These are phyloP conservation scores for Kalmanozyma brasiliensis DNA, from an alignment of 1,284 basidiomycete genomes.

Conservation along the genomic window DNA sequence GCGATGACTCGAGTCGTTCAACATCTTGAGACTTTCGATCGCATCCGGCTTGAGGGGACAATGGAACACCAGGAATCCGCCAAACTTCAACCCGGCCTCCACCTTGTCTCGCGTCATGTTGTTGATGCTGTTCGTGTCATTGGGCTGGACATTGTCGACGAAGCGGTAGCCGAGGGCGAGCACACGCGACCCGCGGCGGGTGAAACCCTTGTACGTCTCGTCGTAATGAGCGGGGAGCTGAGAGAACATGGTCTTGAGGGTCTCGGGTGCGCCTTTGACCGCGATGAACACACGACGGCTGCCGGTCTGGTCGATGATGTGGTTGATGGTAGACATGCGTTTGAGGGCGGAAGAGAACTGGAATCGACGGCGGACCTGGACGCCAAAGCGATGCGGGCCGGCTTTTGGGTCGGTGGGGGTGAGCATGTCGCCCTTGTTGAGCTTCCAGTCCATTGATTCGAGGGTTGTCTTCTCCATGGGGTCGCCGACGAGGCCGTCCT, in stretches of 20 bases:
- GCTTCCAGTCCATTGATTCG: conserved; percentile 88
- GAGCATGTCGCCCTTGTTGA: conserved; percentile 75
- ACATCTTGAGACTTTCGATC: conserved; percentile 57
- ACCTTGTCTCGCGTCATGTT: conserved; percentile 60
- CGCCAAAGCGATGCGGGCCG: conserved; percentile 38
- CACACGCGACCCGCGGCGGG: conserved; percentile 64
- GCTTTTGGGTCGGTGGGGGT: conserved; percentile 47
- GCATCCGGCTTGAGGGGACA: conserved; percentile 67
- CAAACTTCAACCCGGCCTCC: conserved; percentile 60
- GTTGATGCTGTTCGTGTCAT: conserved; percentile 47
- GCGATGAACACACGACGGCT: conserved; percentile 54
- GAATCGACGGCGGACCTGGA: conserved; percentile 64
- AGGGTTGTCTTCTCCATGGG: conserved; percentile 99
- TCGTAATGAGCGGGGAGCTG: conserved; percentile 65
- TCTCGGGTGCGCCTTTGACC: conserved; percentile 67
- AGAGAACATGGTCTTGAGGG: conserved; percentile 62
- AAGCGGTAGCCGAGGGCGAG: conserved; percentile 66
- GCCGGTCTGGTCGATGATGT: conserved; percentile 46
- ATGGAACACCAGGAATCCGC: conserved; percentile 67
- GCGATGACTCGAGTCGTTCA: conserved; percentile 66
- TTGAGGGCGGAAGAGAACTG: conserved; percentile 67
- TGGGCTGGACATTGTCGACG: conserved; percentile 44
- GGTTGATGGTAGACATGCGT: conserved; percentile 65
- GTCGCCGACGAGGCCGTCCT: conserved; percentile 91
- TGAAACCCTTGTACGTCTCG: conserved; percentile 66